phyloP scores from a whole-genome alignment of 345 rosid genomes.

The Aquilaria yunnanensis region DNA sequence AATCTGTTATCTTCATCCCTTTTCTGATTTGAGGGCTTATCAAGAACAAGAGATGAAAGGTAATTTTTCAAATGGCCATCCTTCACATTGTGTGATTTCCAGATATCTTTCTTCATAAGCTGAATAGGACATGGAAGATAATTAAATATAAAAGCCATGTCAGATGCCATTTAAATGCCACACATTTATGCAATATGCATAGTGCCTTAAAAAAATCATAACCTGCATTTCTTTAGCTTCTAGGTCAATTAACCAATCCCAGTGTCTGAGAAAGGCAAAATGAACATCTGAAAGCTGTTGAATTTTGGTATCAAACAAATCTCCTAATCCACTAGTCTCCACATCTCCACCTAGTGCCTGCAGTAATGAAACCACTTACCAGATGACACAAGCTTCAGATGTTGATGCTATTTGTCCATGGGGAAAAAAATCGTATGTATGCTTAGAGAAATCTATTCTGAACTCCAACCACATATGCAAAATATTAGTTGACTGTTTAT shows the following conservation, averaged over 20 bases:
- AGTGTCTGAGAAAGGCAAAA: slow-evolving; percentile 52
- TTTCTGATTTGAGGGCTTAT: slow-evolving; percentile 37
- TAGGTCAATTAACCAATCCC: slow-evolving; percentile 82
- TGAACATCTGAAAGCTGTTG: slow-evolving; percentile 68
- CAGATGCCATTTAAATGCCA: slow-evolving; percentile 1
- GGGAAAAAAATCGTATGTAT: too few species aligned
- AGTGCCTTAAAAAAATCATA: slow-evolving; percentile 12
- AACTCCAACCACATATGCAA: too few species aligned
- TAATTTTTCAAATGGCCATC: slow-evolving; percentile 31
- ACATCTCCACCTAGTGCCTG: slow-evolving; percentile 88
- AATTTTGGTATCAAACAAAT: slow-evolving; percentile 61
- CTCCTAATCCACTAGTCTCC: slow-evolving; percentile 77
- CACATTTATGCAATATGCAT: background rate
- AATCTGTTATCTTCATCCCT: slow-evolving; percentile 50
- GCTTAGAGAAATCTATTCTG: too few species aligned
- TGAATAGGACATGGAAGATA: slow-evolving; percentile 26
- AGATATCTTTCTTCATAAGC: slow-evolving; percentile 54
- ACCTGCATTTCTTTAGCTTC: slow-evolving; percentile 90
- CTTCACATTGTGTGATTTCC: slow-evolving; percentile 41
- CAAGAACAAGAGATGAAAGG: slow-evolving; percentile 79
- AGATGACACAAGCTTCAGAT: too few species aligned
- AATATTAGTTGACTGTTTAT: too few species aligned
- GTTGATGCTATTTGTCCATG: too few species aligned
- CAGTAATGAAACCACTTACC: slow-evolving; percentile 17
- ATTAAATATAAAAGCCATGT: background rate